Percentiles rank a stretch among this genome's conserved stretches.
phyloP scores from a whole-genome alignment of 2,329 filamentous ascomycete species.

The Alternaria brassicicola region DNA sequence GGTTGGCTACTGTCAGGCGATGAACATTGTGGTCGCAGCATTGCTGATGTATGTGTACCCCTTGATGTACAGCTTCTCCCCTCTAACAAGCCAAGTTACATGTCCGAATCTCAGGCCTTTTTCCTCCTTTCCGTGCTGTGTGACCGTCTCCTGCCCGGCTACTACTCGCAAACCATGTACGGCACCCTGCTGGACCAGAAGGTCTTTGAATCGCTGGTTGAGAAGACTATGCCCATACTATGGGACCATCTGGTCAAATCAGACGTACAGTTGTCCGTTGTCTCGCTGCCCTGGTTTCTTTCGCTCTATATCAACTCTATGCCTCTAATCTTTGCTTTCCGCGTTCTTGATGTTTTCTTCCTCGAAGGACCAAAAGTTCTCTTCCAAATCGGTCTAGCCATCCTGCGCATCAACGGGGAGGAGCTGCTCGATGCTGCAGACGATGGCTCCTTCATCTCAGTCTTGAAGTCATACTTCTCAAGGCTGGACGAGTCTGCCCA shows the following conservation, averaged over 20 bases:
- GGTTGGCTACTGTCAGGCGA: slow-evolving; percentile 97
- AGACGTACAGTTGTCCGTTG: slow-evolving; percentile 95
- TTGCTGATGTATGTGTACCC: slow-evolving; percentile 73
- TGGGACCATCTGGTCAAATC: slow-evolving; percentile 98
- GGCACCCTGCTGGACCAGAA: slow-evolving; percentile 95
- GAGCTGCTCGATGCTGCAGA: slow-evolving; percentile 91
- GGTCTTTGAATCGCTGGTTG: slow-evolving; percentile 97
- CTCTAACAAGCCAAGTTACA: slow-evolving; percentile 67
- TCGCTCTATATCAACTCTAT: slow-evolving; percentile 99
- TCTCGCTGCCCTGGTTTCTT: slow-evolving; percentile 96
- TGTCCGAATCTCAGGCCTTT: slow-evolving; percentile 95
- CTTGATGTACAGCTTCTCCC: slow-evolving; percentile 4
- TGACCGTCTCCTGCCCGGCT: slow-evolving; percentile 90
- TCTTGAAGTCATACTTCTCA: slow-evolving; percentile 93
- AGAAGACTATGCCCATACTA: slow-evolving; percentile 96
- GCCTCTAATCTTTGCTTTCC: slow-evolving; percentile 96
- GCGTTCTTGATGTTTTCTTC: slow-evolving; percentile 97
- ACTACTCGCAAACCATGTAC: slow-evolving; percentile 99
- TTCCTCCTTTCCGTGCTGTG: slow-evolving; percentile 90
- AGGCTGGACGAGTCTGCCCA: slow-evolving; percentile 94
- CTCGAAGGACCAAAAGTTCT: slow-evolving; percentile 96
- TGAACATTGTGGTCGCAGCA: slow-evolving; percentile 99
- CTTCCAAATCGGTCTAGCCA: slow-evolving; percentile 96
- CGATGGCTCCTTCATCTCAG: slow-evolving; percentile 94
- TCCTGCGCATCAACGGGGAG: slow-evolving; percentile 94